phyloP scores from a whole-genome alignment of 495 filamentous ascomycete species.

The Xylaria grammica region DNA sequence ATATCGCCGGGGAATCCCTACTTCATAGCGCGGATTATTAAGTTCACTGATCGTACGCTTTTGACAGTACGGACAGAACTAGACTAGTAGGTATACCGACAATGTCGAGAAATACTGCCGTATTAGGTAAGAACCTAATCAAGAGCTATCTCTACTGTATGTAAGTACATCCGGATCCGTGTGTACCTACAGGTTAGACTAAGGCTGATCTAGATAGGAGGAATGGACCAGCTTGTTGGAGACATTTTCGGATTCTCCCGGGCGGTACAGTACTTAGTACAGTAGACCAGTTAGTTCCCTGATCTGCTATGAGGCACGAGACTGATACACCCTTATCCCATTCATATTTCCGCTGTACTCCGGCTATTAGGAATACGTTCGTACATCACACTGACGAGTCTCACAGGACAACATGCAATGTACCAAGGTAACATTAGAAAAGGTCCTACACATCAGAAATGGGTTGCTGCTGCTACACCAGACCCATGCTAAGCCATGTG shows the following conservation, averaged over 20 bases:
- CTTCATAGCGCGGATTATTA: no score
- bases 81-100: not conserved
- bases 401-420: not conserved
- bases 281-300: no score
- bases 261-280: no score
- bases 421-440: conserved; percentile 21
- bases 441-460: conserved; percentile 21
- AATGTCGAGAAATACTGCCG: conserved; percentile 4
- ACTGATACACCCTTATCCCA: no score
- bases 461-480: conserved; percentile 14
- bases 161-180: no score
- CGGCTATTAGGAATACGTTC: not conserved
- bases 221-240: not conserved
- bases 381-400: conserved; percentile 1
- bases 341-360: no score
- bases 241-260: not conserved
- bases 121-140: conserved; percentile 26
- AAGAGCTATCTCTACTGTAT: conserved; percentile 14
- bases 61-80: no score
- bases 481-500: conserved; percentile 22
- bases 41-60: no score
- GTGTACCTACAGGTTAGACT: no score
- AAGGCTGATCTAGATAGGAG: no score
- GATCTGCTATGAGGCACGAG: not conserved
- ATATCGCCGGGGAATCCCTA: no score